phyloP scores from a whole-genome alignment of 2,329 filamentous ascomycete genomes.

The Aspergillus latus region DNA sequence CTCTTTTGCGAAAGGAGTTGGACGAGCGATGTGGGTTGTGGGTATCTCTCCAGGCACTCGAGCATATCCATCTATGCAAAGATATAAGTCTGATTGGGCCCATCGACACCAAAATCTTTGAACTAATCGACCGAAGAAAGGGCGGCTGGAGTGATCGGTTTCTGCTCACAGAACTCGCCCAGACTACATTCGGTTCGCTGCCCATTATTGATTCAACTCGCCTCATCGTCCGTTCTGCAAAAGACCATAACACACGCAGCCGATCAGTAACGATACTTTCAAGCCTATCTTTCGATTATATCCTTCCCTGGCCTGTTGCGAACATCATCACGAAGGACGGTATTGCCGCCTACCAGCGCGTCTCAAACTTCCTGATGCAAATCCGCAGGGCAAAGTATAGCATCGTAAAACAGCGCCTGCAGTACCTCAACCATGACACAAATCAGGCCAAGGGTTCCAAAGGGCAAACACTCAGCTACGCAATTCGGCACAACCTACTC shows the following conservation, averaged over 20 bases:
- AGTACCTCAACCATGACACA: constrained; percentile 25
- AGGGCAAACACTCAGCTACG: constrained; percentile 38
- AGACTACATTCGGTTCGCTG: constrained; percentile 64
- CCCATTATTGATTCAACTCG: constrained; percentile 59
- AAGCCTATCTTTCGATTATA: constrained; percentile 65
- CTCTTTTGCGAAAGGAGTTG: constrained; percentile 64
- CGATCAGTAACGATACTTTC: constrained; percentile 64
- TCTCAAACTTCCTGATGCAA: constrained; percentile 77
- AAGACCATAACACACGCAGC: constrained; percentile 47
- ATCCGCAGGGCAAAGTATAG: constrained; percentile 68
- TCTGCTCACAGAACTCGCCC: constrained; percentile 72
- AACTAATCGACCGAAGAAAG: constrained; percentile 65
- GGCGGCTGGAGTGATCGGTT: constrained; percentile 77
- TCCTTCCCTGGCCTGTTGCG: constrained; percentile 62
- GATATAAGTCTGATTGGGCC: constrained; percentile 67
- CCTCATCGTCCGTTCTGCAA: constrained; percentile 58
- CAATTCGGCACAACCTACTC: constrained; percentile 66
- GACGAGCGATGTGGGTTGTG: constrained; percentile 69
- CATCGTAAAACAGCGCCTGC: constrained; percentile 55
- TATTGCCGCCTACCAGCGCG: constrained; percentile 65
- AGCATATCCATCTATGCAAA: constrained; percentile 72
- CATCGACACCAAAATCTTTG: constrained; percentile 70
- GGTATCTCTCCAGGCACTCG: constrained; percentile 64
- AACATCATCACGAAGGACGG: constrained; percentile 72
- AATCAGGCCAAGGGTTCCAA: constrained; percentile 41